Base-by-base conservation (phyloP, 2,329 filamentous ascomycete species). In the Fusarium keratoplasticum region DNA sequence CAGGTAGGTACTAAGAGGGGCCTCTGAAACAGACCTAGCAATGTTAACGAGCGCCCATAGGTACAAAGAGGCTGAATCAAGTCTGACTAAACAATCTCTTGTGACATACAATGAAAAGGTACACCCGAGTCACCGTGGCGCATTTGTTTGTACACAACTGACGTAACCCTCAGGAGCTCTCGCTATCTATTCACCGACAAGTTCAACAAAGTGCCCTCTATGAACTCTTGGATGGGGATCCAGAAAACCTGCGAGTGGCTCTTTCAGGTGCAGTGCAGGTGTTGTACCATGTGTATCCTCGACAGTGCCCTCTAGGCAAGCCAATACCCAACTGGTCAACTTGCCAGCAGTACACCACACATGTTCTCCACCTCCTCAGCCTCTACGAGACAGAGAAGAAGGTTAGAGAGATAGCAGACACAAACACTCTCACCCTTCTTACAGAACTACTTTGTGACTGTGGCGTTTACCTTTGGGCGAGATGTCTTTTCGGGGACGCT, bases 221-320 rank as follows among this genome's bases (percentile, higher is more conserved):
- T 8, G 18, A 54, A 14, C 50, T 54, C 27, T 11, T 54, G 3
- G 50, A 54, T 13, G 25, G 25, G 1, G 18, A 54, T 2, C 6
- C 10, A 2, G 18, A 8, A 2, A n/a, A 13, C 9, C 10, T 54
- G 1, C 50, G 9, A 0, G 11, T 18, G 0, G 50, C 50, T 5
- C 0, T 54, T 11, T 54, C 3, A 6, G 50, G 27, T 0, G 27
- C 50, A 0, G 18, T 14, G 5, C 50, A 14, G 10, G 18, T 9
- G 0, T 13, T 54, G 50, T 31, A 54, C 14, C 6, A 20, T n/a
- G 50, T 27, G 0, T 54, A 54, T 14, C 50, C 50, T 5, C 10
- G 50, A 3, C 50, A 54, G 7, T 54, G 3, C 18, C 50, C 50
- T 8, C 50, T 54, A 5, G 50, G 50, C 50, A 5, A 29, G 10